A percentile compares a stretch with the other conserved stretches of the same genome.
Evolutionary conservation across 768 basidiomycete genomes (phyloP).

Genomic region (Trametes maxima): DNA sequence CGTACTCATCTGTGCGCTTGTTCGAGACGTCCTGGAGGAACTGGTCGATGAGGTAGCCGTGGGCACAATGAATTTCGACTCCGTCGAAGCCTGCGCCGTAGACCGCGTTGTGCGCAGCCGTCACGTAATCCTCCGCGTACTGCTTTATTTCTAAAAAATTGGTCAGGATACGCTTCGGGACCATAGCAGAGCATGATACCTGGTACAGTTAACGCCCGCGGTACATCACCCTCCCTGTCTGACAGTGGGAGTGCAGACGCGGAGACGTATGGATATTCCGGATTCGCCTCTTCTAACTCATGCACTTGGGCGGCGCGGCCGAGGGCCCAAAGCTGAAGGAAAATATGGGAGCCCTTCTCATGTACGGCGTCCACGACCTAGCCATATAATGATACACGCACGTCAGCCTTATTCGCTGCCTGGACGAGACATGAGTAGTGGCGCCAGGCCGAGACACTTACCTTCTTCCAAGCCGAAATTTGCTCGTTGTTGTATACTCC

Average conservation of each 20-base stretch:
- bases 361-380: conserved; percentile 60
- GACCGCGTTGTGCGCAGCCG: conserved; percentile 33
- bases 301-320: conserved; percentile 42
- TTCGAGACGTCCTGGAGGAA: conserved; percentile 42
- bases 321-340: conserved; percentile 57
- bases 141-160: conserved; percentile 35
- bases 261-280: not conserved
- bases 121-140: conserved; percentile 36
- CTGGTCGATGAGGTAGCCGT: conserved; percentile 39
- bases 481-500: conserved; percentile 1
- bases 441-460: too few species aligned
- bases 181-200: not conserved
- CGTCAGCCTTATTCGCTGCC: not conserved
- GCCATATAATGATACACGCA: not conserved
- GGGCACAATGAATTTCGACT: conserved; percentile 27
- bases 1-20: conserved; percentile 48
- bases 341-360: conserved; percentile 51
- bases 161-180: conserved; percentile 29
- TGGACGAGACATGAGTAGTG: too few species aligned
- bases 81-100: conserved; percentile 29
- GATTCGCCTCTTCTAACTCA: conserved; percentile 40
- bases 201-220: conserved; percentile 28
- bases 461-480: not conserved
- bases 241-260: not conserved
- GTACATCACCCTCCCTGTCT: conserved; percentile 1